phyloP scores from a whole-genome alignment of 1,139 yeast genomes.

The Suhomyces wounanorum region DNA sequence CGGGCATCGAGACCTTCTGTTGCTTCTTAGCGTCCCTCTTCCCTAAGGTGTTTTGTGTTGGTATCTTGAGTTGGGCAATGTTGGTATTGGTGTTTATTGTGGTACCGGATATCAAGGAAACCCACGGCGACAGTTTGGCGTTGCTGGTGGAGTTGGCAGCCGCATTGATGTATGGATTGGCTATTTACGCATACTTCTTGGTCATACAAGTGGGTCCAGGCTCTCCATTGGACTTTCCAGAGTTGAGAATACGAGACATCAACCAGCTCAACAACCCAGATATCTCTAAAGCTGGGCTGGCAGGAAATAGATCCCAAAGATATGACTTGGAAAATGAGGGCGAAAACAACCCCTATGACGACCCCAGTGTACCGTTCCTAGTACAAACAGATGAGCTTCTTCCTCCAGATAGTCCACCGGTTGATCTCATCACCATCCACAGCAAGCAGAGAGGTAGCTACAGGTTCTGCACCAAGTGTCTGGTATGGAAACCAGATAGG shows the following conservation, averaged over 20 bases:
- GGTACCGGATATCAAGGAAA: constrained; percentile 14
- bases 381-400: constrained; percentile 6
- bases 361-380: constrained; percentile 8
- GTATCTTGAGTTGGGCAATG: constrained; percentile 54
- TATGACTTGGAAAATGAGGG: neutral
- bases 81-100: constrained; percentile 21
- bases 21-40: constrained; percentile 53
- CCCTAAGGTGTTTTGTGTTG: constrained; percentile 60
- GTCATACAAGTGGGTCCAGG: constrained; percentile 67
- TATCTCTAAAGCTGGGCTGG: neutral
- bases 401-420: constrained; percentile 34
- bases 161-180: constrained; percentile 24
- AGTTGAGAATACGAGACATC: constrained; percentile 26
- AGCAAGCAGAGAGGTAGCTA: constrained; percentile 25
- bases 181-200: constrained; percentile 50
- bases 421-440: constrained; percentile 35
- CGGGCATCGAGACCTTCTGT: constrained; percentile 34
- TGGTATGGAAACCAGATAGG: constrained; percentile 91
- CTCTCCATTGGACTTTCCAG: constrained; percentile 54
- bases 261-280: constrained; percentile 11
- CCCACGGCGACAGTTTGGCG: constrained; percentile 13
- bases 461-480: constrained; percentile 72
- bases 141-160: constrained; percentile 19
- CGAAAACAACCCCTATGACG: constrained; percentile 1
- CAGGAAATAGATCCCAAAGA: neutral